Percentiles rank a stretch among this genome's conserved stretches.
Conservation (phyloP, 352 stramenopile species). For the Pythium sukuiense region DNA sequence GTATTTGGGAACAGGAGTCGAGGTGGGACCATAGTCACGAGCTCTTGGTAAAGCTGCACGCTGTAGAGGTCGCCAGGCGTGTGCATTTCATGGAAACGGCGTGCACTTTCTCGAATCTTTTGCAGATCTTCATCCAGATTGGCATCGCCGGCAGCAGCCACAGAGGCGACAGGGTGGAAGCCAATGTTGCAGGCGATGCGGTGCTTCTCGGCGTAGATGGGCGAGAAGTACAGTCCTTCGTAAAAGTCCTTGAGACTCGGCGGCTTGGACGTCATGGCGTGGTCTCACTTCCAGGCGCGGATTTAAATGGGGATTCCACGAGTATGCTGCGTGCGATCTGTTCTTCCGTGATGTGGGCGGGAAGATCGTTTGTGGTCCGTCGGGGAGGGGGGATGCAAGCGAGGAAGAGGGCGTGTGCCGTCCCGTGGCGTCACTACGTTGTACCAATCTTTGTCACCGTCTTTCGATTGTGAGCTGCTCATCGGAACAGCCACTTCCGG, state of each 20-base stretch:
- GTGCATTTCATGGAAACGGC: slow-evolving; percentile 24
- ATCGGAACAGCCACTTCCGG: slow-evolving; percentile 11
- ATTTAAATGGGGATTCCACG: neutral
- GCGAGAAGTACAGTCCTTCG: slow-evolving; percentile 74
- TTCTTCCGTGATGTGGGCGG: neutral
- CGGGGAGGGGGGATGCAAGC: neutral
- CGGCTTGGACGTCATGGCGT: slow-evolving; percentile 1
- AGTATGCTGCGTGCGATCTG: neutral
- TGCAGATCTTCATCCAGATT: slow-evolving; percentile 14
- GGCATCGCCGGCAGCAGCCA: slow-evolving; percentile 9
- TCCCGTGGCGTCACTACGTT: neutral
- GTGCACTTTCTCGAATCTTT: slow-evolving; percentile 14
- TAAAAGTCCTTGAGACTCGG: slow-evolving; percentile 70
- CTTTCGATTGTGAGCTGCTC: slow-evolving; percentile 11
- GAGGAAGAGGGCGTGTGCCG: slow-evolving; percentile 1
- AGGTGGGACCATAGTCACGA: slow-evolving; percentile 44
- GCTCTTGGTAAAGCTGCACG: slow-evolving; percentile 58
- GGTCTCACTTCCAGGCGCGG: neutral
- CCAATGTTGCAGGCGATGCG: slow-evolving; percentile 73
- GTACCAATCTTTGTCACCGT: slow-evolving; percentile 28
- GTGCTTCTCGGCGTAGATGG: slow-evolving; percentile 60
- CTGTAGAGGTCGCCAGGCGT: slow-evolving; percentile 43
- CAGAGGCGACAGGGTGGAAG: slow-evolving; percentile 35
- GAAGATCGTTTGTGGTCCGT: neutral
- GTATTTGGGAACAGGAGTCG: slow-evolving; percentile 20